Percentiles rank a stretch among this genome's conserved stretches.
These are phyloP conservation scores for Vitis hybrid DNA, from an alignment of 177 flowering plant species.

Conservation along the genomic window DNA sequence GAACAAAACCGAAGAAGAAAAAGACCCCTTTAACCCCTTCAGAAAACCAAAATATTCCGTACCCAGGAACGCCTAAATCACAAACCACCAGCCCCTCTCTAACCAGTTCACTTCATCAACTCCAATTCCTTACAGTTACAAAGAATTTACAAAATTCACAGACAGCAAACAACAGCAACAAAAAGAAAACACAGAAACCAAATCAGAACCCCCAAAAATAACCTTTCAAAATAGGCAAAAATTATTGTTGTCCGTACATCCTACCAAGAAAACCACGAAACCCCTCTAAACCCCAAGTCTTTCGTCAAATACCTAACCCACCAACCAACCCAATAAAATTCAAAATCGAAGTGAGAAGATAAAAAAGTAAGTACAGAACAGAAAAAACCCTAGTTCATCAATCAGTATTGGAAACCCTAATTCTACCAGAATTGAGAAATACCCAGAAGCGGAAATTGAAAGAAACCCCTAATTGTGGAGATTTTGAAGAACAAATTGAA, in stretches of 20 bases:
- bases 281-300: neutral
- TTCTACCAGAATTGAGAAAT: constrained; percentile 7
- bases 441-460: constrained; percentile 19
- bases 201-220: neutral
- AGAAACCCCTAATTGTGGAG: constrained; percentile 20
- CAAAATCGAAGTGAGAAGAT: neutral
- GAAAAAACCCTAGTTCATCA: neutral
- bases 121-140: neutral
- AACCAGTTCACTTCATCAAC: neutral
- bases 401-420: neutral
- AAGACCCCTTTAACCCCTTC: constrained; percentile 4
- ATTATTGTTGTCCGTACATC: neutral
- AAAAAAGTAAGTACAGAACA: neutral
- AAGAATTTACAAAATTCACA: neutral
- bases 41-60: neutral
- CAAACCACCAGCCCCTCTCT: neutral
- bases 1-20: neutral
- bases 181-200: neutral
- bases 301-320: neutral
- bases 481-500: constrained; percentile 8
- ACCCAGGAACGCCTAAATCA: neutral
- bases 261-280: neutral
- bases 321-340: neutral
- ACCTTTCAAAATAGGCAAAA: neutral
- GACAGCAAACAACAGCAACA: neutral